Evolutionary conservation across 2,329 filamentous ascomycete genomes (phyloP).

Genomic region (Amesomyces nigricolor): DNA sequence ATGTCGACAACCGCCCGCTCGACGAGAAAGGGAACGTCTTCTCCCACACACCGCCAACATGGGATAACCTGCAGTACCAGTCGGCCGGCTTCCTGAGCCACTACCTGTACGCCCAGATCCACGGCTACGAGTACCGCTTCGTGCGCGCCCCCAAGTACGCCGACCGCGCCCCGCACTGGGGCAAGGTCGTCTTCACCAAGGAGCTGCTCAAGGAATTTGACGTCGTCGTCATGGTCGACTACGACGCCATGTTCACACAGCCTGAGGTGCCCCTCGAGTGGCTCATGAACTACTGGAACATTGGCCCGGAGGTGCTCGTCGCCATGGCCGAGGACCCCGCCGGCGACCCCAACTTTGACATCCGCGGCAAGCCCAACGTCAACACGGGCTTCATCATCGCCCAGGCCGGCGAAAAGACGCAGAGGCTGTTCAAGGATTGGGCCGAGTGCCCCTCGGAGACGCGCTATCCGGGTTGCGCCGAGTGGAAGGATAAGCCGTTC

Average conservation of each 20-base stretch:
- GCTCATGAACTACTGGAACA: constrained; percentile 44
- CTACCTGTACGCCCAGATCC: constrained; percentile 42
- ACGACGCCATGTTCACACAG: constrained; percentile 40
- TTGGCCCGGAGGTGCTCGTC: constrained; percentile 36
- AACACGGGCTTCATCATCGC: constrained; percentile 51
- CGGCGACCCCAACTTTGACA: constrained; percentile 36
- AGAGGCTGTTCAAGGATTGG: constrained; percentile 46
- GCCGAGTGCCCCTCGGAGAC: constrained; percentile 37
- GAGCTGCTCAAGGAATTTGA: constrained; percentile 41
- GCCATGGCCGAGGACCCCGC: constrained; percentile 39
- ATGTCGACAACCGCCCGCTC: constrained; percentile 40
- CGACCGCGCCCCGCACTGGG: constrained; percentile 43
- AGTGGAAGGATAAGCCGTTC: constrained; percentile 36
- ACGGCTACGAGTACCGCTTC: constrained; percentile 45
- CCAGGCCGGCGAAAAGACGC: constrained; percentile 45
- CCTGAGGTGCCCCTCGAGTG: constrained; percentile 43
- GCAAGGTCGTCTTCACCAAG: constrained; percentile 39
- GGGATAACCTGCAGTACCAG: constrained; percentile 35
- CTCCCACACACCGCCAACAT: constrained; percentile 32
- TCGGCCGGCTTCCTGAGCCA: constrained; percentile 41
- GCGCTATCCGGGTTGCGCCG: constrained; percentile 24
- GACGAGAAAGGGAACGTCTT: constrained; percentile 35
- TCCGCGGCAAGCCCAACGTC: constrained; percentile 37
- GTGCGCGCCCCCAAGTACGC: constrained; percentile 34
- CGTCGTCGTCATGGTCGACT: constrained; percentile 41